Conservation (phyloP, 2,329 filamentous ascomycete species). For the Botrytis porri region DNA sequence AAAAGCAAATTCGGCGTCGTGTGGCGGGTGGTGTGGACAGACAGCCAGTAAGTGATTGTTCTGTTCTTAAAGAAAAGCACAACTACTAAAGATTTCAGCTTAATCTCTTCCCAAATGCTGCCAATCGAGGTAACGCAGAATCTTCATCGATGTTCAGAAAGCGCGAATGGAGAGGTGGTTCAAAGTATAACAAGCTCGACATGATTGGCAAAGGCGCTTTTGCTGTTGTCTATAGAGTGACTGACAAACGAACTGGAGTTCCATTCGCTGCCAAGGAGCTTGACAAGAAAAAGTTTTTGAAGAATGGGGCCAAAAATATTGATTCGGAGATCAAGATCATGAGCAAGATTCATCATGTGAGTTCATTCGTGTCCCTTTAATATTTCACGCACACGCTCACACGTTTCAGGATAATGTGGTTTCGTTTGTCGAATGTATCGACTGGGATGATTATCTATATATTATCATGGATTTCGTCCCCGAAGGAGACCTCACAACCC, state of each 20-base stretch:
- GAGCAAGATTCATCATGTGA: conserved; percentile 77
- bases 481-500: conserved; percentile 76
- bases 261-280: conserved; percentile 92
- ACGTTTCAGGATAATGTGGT: conserved; percentile 65
- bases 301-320: conserved; percentile 81
- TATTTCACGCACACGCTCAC: not conserved
- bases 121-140: conserved; percentile 25
- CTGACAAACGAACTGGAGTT: conserved; percentile 76
- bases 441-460: conserved; percentile 76
- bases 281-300: conserved; percentile 89
- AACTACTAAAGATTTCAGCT: conserved; percentile 27
- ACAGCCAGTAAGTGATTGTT: conserved; percentile 30
- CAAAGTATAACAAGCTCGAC: conserved; percentile 78
- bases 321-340: conserved; percentile 98
- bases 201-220: conserved; percentile 91
- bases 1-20: conserved; percentile 15
- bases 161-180: conserved; percentile 76
- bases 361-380: conserved; percentile 36
- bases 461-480: conserved; percentile 96
- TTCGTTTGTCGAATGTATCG: conserved; percentile 83
- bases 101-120: conserved; percentile 36
- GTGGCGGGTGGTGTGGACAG: conserved; percentile 18
- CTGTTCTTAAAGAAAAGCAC: not conserved
- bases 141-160: conserved; percentile 27
- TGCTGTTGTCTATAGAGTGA: conserved; percentile 87